A percentile compares a stretch with the other conserved stretches of the same genome.
These are phyloP conservation scores for Hypoxylon sp. DNA, from an alignment of 2,329 filamentous ascomycete species.

Conservation along the genomic window DNA sequence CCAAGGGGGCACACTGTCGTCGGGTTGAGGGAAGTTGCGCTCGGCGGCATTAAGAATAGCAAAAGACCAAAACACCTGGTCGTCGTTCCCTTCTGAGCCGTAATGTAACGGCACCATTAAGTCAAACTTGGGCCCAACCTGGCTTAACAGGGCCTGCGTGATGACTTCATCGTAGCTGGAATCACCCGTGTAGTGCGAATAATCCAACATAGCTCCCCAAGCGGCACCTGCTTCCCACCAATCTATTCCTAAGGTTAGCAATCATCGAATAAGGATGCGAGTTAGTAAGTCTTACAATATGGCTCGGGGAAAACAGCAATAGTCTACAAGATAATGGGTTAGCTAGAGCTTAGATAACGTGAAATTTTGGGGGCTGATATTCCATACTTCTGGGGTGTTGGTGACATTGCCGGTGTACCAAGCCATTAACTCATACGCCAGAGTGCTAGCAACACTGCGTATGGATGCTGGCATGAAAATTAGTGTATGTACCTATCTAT, in stretches of 20 bases:
- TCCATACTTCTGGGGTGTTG: conserved; percentile 62
- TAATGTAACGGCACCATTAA: conserved; percentile 71
- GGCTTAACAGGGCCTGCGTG: conserved; percentile 71
- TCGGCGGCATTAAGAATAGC: conserved; percentile 78
- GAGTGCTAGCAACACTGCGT: conserved; percentile 70
- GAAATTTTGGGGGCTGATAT: neutral
- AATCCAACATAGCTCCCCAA: conserved; percentile 78
- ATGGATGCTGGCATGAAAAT: conserved; percentile 67
- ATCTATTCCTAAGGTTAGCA: conserved; percentile 55
- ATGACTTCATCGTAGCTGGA: conserved; percentile 72
- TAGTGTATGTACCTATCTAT: conserved; percentile 25
- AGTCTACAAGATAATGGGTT: conserved; percentile 56
- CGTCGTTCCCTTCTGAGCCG: conserved; percentile 79
- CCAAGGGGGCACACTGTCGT: conserved; percentile 72
- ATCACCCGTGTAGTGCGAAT: conserved; percentile 77
- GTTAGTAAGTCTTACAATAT: conserved; percentile 62
- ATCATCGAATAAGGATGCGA: conserved; percentile 56
- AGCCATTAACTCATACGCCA: conserved; percentile 73
- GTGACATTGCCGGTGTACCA: conserved; percentile 76
- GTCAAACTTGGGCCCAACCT: conserved; percentile 70
- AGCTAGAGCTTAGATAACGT: conserved; percentile 11
- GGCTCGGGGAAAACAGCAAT: conserved; percentile 75
- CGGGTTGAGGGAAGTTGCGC: conserved; percentile 74
- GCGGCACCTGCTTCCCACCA: conserved; percentile 77
- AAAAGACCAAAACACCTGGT: conserved; percentile 82